phyloP scores from a whole-genome alignment of 2,329 filamentous ascomycete genomes.

The Diaporthe eres region DNA sequence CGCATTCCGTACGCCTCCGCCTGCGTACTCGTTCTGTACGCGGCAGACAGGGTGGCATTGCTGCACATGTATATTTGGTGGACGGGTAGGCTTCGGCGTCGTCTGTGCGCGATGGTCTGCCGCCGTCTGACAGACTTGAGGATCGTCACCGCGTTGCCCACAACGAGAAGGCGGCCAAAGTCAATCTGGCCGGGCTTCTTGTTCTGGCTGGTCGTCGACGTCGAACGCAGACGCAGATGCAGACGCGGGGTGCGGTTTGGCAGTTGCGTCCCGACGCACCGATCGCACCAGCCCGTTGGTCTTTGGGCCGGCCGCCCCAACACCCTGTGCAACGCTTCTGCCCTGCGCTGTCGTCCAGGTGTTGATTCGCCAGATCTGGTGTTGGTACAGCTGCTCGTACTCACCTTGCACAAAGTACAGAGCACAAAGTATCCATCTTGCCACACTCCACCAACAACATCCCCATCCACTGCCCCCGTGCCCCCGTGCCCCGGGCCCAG shows the following conservation, averaged over 20 bases:
- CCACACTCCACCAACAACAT: background rate
- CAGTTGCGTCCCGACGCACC: background rate
- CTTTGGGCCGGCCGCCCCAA: background rate
- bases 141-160: conserved; percentile 21
- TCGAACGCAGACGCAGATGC: background rate
- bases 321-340: conserved; percentile 1
- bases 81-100: background rate
- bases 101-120: conserved; percentile 7
- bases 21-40: background rate
- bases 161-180: conserved; percentile 15
- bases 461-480: background rate
- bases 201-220: background rate
- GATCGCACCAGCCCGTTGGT: conserved; percentile 15
- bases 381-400: background rate
- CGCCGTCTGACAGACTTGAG: background rate
- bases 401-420: background rate
- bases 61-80: background rate
- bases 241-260: conserved; percentile 7
- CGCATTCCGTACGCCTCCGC: background rate
- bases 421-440: background rate
- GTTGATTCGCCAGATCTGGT: conserved; percentile 4
- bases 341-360: background rate
- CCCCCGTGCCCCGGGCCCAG: background rate
- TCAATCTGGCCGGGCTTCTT: background rate
- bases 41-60: background rate